These are phyloP conservation scores for Chaetomium globosum DNA, from an alignment of 2,329 filamentous ascomycete species.

Conservation along the genomic window DNA sequence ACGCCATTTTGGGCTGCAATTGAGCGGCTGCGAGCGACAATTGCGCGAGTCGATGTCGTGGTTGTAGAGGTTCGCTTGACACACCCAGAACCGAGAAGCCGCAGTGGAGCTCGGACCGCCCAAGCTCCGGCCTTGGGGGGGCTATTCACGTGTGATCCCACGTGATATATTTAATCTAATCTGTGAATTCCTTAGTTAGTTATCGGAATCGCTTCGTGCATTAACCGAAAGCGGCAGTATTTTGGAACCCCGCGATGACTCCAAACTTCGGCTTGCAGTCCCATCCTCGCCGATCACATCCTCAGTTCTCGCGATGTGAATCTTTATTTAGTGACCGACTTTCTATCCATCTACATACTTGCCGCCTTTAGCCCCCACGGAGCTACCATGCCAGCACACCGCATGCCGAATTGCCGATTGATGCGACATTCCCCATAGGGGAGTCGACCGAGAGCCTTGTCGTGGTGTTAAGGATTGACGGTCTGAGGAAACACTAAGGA, in stretches of 20 bases:
- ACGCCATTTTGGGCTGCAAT: slow-evolving; percentile 38
- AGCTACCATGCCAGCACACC: too few species aligned
- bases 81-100: slow-evolving; percentile 6
- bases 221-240: not conserved
- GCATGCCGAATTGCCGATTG: too few species aligned
- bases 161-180: not conserved
- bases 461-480: not conserved
- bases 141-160: not conserved
- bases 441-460: not conserved
- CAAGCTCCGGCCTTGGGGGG: not conserved
- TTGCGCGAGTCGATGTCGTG: slow-evolving; percentile 32
- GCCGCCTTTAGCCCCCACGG: too few species aligned
- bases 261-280: not conserved
- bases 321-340: not conserved
- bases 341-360: not conserved
- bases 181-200: not conserved
- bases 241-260: not conserved
- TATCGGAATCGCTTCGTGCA: not conserved
- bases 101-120: slow-evolving; percentile 28
- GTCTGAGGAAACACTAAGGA: not conserved
- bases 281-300: not conserved
- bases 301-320: too few species aligned
- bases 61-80: slow-evolving; percentile 23
- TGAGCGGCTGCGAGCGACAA: slow-evolving; percentile 36
- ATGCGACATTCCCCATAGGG: not conserved